Base-by-base conservation (phyloP, 805 yeast genomes). In the Kazachstania taianensis region DNA sequence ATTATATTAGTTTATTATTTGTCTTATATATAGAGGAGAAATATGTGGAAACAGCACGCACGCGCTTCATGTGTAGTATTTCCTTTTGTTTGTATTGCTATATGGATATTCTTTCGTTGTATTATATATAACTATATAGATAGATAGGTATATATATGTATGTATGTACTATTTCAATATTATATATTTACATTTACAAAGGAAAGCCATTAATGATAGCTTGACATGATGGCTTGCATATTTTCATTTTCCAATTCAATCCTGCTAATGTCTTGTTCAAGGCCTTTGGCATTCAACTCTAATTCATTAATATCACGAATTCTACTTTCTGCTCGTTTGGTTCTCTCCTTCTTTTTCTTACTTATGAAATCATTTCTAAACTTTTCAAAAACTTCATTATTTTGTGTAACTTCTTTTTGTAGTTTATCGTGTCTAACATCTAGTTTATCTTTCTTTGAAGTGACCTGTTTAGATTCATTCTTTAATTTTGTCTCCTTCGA, bases 241-340 rank as follows among this genome's bases (percentile, higher is more conserved):
- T 43, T 50, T 14, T 48, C 52, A 35, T 55, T 55, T 32, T 53
- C 61, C 12, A 42, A 41, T 34, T 55, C 59, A 5, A 55, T 36
- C 17, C 62, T 46, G 32, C 50, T 49, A 28, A 57, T 48, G 39
- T 57, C 61, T 42, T 57, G 62, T 35, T 57, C 62, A 22, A 57
- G 36, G 4, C 53, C 61, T 39, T 55, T 57, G n/a, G 51, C 43
- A 7, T 36, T 45, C 33, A 57, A 41, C 40, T 54, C 57, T 32
- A 44, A 46, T 26, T 57, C 57, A 33, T 53, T 55, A 3, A 48
- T 42, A 35, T 46, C 53, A 13, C 52, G 42, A n/a, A 44, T 43
- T 33, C 53, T 51, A 7, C 28, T 14, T 33, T 52, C 56, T 15
- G 40, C 41, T 29, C 56, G 47, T 16, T 38, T 47, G 2, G 29